Evolutionary conservation across 2,329 filamentous ascomycete genomes (phyloP).

Genomic region (Xylaria sp.): DNA sequence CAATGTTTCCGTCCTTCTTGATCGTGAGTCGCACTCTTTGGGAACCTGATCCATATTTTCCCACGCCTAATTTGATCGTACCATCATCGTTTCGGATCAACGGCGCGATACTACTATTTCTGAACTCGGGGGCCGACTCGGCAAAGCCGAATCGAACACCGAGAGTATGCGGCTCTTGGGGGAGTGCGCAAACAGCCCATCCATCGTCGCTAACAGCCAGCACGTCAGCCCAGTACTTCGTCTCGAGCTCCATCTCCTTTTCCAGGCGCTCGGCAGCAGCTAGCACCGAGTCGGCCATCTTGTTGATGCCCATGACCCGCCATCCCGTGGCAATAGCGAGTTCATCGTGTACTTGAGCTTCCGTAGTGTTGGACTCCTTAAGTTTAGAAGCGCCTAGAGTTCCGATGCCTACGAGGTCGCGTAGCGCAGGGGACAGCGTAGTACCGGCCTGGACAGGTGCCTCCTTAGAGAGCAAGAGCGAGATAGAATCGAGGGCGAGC

Average conservation of each 20-base stretch:
- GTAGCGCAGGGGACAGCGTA: slow-evolving; percentile 66
- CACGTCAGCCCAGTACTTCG: slow-evolving; percentile 83
- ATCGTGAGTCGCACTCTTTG: slow-evolving; percentile 65
- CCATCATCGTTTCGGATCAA: slow-evolving; percentile 71
- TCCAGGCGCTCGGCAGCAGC: slow-evolving; percentile 67
- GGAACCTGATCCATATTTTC: slow-evolving; percentile 45
- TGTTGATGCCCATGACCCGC: slow-evolving; percentile 71
- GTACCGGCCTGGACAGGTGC: slow-evolving; percentile 62
- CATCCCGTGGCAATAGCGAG: slow-evolving; percentile 61
- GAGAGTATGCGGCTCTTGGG: slow-evolving; percentile 65
- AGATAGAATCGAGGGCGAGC: slow-evolving; percentile 74
- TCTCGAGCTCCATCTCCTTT: slow-evolving; percentile 72
- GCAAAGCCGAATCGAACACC: slow-evolving; percentile 86
- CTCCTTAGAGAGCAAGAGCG: slow-evolving; percentile 77
- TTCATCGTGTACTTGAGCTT: slow-evolving; percentile 51
- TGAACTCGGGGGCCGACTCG: slow-evolving; percentile 60
- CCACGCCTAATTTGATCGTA: slow-evolving; percentile 65
- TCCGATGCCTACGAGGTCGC: slow-evolving; percentile 66
- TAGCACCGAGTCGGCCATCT: slow-evolving; percentile 67
- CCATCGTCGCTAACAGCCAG: slow-evolving; percentile 74
- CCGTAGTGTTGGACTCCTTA: slow-evolving; percentile 53
- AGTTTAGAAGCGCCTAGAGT: slow-evolving; percentile 66
- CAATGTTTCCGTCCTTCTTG: slow-evolving; percentile 49
- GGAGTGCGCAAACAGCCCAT: slow-evolving; percentile 78
- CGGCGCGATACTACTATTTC: slow-evolving; percentile 71